Evolutionary conservation across 257 asterid genomes (phyloP).

Genomic region (Apocynum venetum): DNA sequence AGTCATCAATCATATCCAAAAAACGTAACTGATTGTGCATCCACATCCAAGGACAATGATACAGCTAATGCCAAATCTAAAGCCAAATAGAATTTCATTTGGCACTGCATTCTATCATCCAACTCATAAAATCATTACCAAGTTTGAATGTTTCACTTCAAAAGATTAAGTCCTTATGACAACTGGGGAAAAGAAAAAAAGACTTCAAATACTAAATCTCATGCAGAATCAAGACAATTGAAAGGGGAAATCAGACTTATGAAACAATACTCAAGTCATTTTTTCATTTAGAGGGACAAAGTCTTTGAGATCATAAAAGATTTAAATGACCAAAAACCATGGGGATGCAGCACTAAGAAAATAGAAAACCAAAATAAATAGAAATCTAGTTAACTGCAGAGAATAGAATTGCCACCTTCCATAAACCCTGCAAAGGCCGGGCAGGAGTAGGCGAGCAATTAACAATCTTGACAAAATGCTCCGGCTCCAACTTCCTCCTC

Average conservation of each 20-base stretch:
- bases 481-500: slow-evolving; percentile 63
- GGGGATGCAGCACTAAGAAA: neutral
- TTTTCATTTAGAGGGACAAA: neutral
- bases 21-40: neutral
- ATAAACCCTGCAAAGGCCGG: slow-evolving; percentile 86
- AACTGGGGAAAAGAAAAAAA: neutral
- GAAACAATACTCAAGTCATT: neutral
- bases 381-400: neutral
- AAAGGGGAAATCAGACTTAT: neutral
- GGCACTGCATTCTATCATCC: neutral
- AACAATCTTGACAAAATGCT: slow-evolving; percentile 69
- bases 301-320: neutral
- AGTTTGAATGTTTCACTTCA: slow-evolving; percentile 9
- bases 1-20: neutral
- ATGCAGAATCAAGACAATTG: slow-evolving; percentile 3
- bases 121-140: neutral
- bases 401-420: slow-evolving; percentile 62
- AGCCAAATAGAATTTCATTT: neutral
- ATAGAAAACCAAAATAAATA: neutral
- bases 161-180: neutral
- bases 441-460: slow-evolving; percentile 61
- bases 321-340: neutral
- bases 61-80: neutral
- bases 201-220: neutral
- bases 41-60: neutral